Conservation (phyloP, 257 asterid species). For the Cruciata laevipes region DNA sequence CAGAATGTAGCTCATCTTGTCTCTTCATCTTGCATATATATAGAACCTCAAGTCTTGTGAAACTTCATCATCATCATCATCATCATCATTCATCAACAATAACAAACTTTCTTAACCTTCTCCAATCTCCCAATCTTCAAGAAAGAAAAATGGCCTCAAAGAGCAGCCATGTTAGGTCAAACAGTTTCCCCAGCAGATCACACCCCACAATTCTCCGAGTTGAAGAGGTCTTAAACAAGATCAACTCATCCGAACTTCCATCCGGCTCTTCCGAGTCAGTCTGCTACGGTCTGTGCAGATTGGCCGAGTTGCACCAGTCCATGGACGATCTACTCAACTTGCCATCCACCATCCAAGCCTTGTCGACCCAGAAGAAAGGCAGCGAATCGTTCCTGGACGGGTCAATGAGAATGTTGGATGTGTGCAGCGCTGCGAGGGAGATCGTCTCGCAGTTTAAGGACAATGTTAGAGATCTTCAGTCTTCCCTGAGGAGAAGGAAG, state of each 20-base stretch:
- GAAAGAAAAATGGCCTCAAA: conserved; percentile 20
- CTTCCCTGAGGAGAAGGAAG: conserved; percentile 27
- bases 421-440: conserved; percentile 20
- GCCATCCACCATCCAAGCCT: conserved; percentile 18
- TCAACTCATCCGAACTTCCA: conserved; percentile 23
- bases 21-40: conserved; percentile 15
- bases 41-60: background rate
- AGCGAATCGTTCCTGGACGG: conserved; percentile 20
- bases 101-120: background rate
- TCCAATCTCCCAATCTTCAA: background rate
- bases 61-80: conserved; percentile 3
- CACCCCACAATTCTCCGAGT: conserved; percentile 28
- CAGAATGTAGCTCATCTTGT: conserved; percentile 17
- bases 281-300: conserved; percentile 13
- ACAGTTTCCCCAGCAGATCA: conserved; percentile 32
- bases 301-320: conserved; percentile 20
- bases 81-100: no score
- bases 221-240: conserved; percentile 25
- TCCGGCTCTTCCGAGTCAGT: conserved; percentile 11
- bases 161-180: conserved; percentile 20
- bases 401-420: conserved; percentile 24
- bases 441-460: conserved; percentile 17
- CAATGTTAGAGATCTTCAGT: conserved; percentile 24
- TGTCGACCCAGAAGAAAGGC: conserved; percentile 15
- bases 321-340: conserved; percentile 16